Percentiles rank a stretch among this genome's conserved stretches.
These are phyloP conservation scores for Ambrosiella cleistominuta DNA, from an alignment of 2,329 filamentous ascomycete genomes.

Conservation along the genomic window DNA sequence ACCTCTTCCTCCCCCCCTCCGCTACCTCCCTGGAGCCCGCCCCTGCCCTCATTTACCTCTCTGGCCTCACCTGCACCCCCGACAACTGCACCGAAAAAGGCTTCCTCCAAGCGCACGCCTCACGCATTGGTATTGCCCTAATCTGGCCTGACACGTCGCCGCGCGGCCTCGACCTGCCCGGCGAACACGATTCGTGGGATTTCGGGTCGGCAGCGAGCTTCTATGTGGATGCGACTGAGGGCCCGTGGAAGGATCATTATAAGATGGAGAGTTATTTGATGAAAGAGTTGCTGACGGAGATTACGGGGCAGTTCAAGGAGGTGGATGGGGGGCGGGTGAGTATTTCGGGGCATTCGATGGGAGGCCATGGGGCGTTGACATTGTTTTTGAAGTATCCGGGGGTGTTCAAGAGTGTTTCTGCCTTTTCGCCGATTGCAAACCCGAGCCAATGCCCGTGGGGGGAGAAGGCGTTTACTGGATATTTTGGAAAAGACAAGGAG, in stretches of 20 bases:
- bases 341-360: slow-evolving; percentile 94
- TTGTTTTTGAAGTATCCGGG: slow-evolving; percentile 84
- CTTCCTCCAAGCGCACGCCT: slow-evolving; percentile 76
- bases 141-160: slow-evolving; percentile 93
- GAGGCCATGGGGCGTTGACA: slow-evolving; percentile 85
- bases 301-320: slow-evolving; percentile 53
- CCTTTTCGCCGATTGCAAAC: slow-evolving; percentile 82
- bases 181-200: slow-evolving; percentile 78
- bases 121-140: slow-evolving; percentile 69
- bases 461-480: slow-evolving; percentile 83
- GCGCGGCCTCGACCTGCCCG: slow-evolving; percentile 60
- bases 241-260: slow-evolving; percentile 63
- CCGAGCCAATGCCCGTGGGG: slow-evolving; percentile 80
- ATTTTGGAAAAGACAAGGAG: slow-evolving; percentile 60
- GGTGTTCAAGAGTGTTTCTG: slow-evolving; percentile 73
- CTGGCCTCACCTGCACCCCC: slow-evolving; percentile 84
- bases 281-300: slow-evolving; percentile 61
- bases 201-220: slow-evolving; percentile 88
- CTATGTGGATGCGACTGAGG: slow-evolving; percentile 71
- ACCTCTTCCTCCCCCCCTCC: slow-evolving; percentile 73
- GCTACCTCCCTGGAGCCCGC: slow-evolving; percentile 37
- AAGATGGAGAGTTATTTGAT: slow-evolving; percentile 90
- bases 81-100: slow-evolving; percentile 72
- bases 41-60: slow-evolving; percentile 82
- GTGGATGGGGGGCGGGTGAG: slow-evolving; percentile 56